Evolutionary conservation across 192 early-diverging fungal genomes (phyloP), one percentile per base, ranked within the genome.

Genomic region (Chytriomyces confervae): DNA sequence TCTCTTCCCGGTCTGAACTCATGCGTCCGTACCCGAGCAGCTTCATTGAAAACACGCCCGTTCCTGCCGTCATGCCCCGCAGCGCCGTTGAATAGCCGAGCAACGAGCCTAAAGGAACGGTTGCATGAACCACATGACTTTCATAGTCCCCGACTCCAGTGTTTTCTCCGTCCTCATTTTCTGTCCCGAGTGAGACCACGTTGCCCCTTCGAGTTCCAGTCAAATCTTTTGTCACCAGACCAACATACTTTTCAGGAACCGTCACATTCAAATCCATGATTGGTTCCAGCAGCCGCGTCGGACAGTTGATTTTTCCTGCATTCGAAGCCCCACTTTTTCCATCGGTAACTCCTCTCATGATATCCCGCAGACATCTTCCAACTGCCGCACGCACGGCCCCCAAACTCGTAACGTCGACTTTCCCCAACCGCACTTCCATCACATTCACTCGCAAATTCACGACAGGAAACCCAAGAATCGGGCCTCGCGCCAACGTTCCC

Each of bases 41-140:
- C 57, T 89, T 86, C 94, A 98, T 96, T 16, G 91, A 85, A 73
- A 96, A 97, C 16, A 87, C 85, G 9, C 91, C 97, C 4, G 89
- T 91, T 13, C 97, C 97, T 2, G 90, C 94, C 0, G 97, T 96
- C 80, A 97, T 82, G n/a, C 93, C 92, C 45, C 97, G 84, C 76
- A 98, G 79, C 2, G 86, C 82, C 5, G 88, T 91, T 20, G 94
- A 88, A 70, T 98, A 98, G 5, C 95, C 96, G 1, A 96, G 80
- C 91, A 97, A 91, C 1, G 91, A 85, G 53, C 89, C 88, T 45
- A 98, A 82, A 10, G 96, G 95, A 0, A 92, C 91, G 49, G 90
- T 87, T 0, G 91, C 90, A 24, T 87, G 81, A 24, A 94, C 89
- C 72, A 84, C 50, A 77, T 75, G 60, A 46, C 79, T 66, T 66